Percentiles rank a stretch among this genome's conserved stretches.
These are phyloP conservation scores for Themeda triandra DNA, from an alignment of 176 grass and related monocot species.

Conservation along the genomic window DNA sequence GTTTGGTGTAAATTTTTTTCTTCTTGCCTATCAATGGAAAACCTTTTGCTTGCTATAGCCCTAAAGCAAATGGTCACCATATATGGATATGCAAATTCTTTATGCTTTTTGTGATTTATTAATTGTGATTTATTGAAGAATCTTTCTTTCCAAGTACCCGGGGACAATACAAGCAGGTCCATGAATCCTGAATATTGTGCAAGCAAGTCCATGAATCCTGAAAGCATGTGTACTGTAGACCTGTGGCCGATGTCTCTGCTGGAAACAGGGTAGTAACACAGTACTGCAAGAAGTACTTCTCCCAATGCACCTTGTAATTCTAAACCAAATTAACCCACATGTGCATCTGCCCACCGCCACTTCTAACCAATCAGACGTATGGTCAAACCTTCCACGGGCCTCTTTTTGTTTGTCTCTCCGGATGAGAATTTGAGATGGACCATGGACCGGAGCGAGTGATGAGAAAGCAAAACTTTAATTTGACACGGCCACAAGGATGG, in stretches of 20 bases:
- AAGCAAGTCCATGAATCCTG: background rate
- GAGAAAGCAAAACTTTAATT: background rate
- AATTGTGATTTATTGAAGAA: too few species aligned
- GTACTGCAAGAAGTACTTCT: constrained; percentile 21
- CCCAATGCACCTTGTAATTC: constrained; percentile 59
- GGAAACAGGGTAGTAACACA: constrained; percentile 13
- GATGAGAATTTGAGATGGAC: background rate
- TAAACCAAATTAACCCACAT: constrained; percentile 47
- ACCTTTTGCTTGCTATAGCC: background rate
- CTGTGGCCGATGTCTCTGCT: constrained; percentile 3
- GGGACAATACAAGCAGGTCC: constrained; percentile 3
- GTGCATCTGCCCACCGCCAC: constrained; percentile 41
- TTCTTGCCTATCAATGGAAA: background rate
- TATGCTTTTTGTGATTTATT: too few species aligned
- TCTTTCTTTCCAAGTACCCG: constrained; percentile 22
- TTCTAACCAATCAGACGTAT: constrained; percentile 42
- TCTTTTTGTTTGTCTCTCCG: background rate
- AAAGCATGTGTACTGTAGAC: background rate
- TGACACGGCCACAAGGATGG: background rate
- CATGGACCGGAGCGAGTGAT: background rate
- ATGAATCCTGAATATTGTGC: background rate
- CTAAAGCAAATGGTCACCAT: background rate
- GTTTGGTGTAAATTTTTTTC: background rate
- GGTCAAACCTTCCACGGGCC: constrained; percentile 16
- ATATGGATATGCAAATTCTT: background rate